Base-by-base conservation (phyloP, 108 stramenopile species). In the Cyclotella choctawhatcheeana region DNA sequence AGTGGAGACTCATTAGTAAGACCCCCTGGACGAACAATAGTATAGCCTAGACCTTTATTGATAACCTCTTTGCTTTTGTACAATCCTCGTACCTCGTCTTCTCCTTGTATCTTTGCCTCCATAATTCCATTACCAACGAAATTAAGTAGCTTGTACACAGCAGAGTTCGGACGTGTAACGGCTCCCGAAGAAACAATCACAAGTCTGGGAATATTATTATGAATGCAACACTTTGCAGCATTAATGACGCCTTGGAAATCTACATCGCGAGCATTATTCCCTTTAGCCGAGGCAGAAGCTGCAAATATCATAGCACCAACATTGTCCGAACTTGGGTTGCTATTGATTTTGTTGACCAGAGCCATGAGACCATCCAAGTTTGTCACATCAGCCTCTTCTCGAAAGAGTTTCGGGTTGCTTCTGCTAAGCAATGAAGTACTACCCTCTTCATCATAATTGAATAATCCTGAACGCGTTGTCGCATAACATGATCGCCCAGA, bases 11-110 rank as follows among this genome's bases (percentile, higher is more conserved):
- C 83, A 56, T 79, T 69, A 7, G 87, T 93, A 47, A 96, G 65
- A 4, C 95, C 93, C 20, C 95, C 95, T 4, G 94, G 94, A 63
- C 94, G 89, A 22, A 93, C 86, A 18, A 96, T 71, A 5, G 89
- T 91, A 82, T 96, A 96, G 10, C 67, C 65, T n/a, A 78, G 30
- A 7, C 67, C 73, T 29, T 58, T 52, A 12, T 75, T 24, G 18
- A 35, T 29, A 1, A 76, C 50, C 20, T 20, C 67, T 30, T 52
- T 65, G 12, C 64, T 76, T 5, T 78, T 74, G 54, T 95, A 95
- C 48, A 91, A 34, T 44, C 48, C 59, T 55, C 92, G 77, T 14
- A 93, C 83, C 31, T 65, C 65, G 54, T 92, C 87, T 72, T 92
- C 92, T 44, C 94, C 94, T 43, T 76, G 65, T 16, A 93, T 89